These are phyloP conservation scores for Aspergillus floridensis DNA, from an alignment of 2,329 filamentous ascomycete species.

Conservation along the genomic window DNA sequence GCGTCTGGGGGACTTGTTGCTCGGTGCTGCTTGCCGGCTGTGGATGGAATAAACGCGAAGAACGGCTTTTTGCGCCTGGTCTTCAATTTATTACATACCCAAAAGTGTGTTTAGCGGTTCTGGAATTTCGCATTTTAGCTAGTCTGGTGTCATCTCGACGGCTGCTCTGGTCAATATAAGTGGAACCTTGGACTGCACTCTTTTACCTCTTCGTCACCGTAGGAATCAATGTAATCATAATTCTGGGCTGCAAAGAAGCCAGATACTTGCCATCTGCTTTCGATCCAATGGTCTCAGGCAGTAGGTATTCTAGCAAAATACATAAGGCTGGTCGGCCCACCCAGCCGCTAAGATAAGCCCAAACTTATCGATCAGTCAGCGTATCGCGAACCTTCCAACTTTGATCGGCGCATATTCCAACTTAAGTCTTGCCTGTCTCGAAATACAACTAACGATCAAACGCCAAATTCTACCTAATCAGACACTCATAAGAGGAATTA, in stretches of 20 bases:
- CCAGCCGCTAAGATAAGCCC: conserved; percentile 1
- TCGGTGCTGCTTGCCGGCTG: conserved; percentile 37
- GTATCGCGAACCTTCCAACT: not conserved
- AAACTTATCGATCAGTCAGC: not conserved
- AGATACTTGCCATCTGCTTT: too few relatives aligned
- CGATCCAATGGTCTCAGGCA: too few relatives aligned
- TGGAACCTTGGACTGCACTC: conserved; percentile 19
- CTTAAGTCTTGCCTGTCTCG: too few relatives aligned
- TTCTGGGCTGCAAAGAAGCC: too few relatives aligned
- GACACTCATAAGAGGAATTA: too few relatives aligned
- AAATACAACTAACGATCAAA: too few relatives aligned
- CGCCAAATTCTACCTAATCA: too few relatives aligned
- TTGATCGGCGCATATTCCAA: too few relatives aligned
- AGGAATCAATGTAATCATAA: too few relatives aligned
- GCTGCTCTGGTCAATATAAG: conserved; percentile 21
- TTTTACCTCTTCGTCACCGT: not conserved
- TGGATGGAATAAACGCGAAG: conserved; percentile 54
- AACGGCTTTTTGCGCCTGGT: conserved; percentile 53
- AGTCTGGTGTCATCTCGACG: conserved; percentile 25
- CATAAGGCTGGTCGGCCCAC: not conserved
- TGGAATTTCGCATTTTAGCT: conserved; percentile 16
- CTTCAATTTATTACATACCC: conserved; percentile 46
- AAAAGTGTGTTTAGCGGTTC: conserved; percentile 30
- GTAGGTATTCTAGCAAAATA: too few relatives aligned
- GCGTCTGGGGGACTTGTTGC: conserved; percentile 18